Base-by-base conservation (phyloP, 495 filamentous ascomycete genomes). In the Opeltia flavorubescens region DNA sequence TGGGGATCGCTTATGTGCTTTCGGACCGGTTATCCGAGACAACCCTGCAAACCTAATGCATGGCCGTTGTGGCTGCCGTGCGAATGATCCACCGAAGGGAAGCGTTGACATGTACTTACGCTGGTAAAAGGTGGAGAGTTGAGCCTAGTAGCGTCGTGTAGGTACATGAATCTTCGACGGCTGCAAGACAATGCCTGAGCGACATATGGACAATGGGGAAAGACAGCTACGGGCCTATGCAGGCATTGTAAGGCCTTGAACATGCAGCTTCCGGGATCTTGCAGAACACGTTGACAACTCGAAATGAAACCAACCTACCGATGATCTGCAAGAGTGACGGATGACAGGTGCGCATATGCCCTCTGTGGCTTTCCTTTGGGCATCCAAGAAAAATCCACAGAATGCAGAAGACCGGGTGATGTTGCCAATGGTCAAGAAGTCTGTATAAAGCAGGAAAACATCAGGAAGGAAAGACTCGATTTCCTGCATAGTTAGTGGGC, bases 11-110 rank as follows among this genome's bases (percentile, higher is more conserved):
- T 36, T 36, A n/a, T 15, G 34, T 36, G 34, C 34, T 7, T n/a
- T 36, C 38, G 38, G 38, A 41, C 38, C 38, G 38, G 38, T 25
- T 25, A 41, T 41, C 38, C 38, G 38, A 41, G 38, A 41, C 38
- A 41, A 21, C 25, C 38, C 25, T 23, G 38, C 38, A 41, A 21
- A 41, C 13, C 8, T 4, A 8, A 41, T 41, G 38, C 38, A 41
- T 21, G 21, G 21, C 15, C 38, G 38, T 41, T 25, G 21, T 13
- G 38, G 13, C 38, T 21, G 25, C 15, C 15, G 38, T 21, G 21
- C 25, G 21, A 17, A 36, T n/a, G 34, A 36, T 17, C 7, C 34
- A 36, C 3, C 34, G 34, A 36, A 18, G 15, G 20, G 20, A 36
- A 36, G 34, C n/a, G n/a, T 7, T 17, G 34, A 7, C 7, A n/a